These are phyloP conservation scores for Exophiala alcalophila DNA, from an alignment of 2,329 filamentous ascomycete genomes.

Conservation along the genomic window DNA sequence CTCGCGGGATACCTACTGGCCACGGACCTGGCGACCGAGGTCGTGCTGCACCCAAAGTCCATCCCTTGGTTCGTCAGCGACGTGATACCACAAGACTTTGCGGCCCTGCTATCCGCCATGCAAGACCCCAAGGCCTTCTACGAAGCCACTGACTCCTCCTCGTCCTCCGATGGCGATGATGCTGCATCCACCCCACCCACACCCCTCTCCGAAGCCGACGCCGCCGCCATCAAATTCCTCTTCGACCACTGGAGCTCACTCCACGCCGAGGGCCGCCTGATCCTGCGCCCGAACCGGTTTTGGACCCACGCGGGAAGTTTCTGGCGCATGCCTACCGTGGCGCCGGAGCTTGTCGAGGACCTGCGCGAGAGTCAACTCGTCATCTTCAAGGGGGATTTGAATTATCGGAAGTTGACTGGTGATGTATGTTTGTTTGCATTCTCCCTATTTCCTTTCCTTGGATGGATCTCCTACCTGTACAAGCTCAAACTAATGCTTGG, in stretches of 20 bases:
- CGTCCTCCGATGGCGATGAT: conserved; percentile 64
- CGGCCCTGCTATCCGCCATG: conserved; percentile 75
- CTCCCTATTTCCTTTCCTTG: neutral
- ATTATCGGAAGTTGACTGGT: conserved; percentile 87
- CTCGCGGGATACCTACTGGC: conserved; percentile 86
- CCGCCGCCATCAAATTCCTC: conserved; percentile 66
- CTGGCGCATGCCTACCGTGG: conserved; percentile 75
- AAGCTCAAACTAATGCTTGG: no score
- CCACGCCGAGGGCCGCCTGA: conserved; percentile 78
- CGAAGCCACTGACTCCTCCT: conserved; percentile 63
- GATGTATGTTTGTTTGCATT: conserved; percentile 61
- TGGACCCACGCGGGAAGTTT: conserved; percentile 88
- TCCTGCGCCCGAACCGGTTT: conserved; percentile 80
- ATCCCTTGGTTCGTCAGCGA: conserved; percentile 99
- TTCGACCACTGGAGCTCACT: conserved; percentile 77
- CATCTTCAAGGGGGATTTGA: conserved; percentile 95
- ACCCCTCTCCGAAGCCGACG: conserved; percentile 66
- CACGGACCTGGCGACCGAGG: conserved; percentile 75
- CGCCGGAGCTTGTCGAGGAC: conserved; percentile 68
- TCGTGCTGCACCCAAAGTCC: conserved; percentile 88
- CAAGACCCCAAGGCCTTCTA: conserved; percentile 76
- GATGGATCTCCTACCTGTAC: no score
- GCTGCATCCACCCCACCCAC: conserved; percentile 53
- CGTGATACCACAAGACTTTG: conserved; percentile 82
- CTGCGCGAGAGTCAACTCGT: conserved; percentile 80